A percentile compares a stretch with the other conserved stretches of the same genome.
phyloP scores from a whole-genome alignment of 1,284 basidiomycete species.

The Ceratobasidium sp. region DNA sequence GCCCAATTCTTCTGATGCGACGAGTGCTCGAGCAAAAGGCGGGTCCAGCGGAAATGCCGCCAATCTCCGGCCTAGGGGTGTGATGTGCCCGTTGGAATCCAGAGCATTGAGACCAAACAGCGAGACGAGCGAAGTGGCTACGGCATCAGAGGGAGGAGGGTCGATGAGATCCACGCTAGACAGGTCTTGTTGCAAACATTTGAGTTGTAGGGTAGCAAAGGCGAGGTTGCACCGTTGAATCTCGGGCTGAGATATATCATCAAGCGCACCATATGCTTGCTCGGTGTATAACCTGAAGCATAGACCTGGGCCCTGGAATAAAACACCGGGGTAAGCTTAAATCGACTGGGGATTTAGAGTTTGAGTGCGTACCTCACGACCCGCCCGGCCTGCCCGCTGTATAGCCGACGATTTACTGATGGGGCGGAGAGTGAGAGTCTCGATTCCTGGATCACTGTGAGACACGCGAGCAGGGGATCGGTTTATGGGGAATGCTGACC shows the following conservation, averaged over 20 bases:
- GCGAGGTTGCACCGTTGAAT: conserved; percentile 86
- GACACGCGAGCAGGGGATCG: conserved; percentile 19
- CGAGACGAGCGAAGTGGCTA: conserved; percentile 73
- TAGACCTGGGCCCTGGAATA: conserved; percentile 68
- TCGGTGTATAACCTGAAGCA: conserved; percentile 92
- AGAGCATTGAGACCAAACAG: conserved; percentile 80
- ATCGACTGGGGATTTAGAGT: not conserved
- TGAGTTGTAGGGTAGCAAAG: conserved; percentile 81
- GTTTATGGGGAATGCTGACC: conserved; percentile 48
- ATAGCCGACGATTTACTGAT: conserved; percentile 90
- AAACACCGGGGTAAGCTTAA: conserved; percentile 15
- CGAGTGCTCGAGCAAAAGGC: conserved; percentile 73
- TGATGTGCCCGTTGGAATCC: conserved; percentile 67
- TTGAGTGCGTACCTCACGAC: conserved; percentile 72
- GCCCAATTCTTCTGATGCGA: conserved; percentile 72
- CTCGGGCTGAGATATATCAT: conserved; percentile 77
- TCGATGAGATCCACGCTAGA: conserved; percentile 86
- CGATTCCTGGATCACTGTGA: conserved; percentile 67
- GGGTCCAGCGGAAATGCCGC: conserved; percentile 86
- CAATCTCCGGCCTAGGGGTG: conserved; percentile 76
- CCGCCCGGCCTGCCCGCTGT: conserved; percentile 84
- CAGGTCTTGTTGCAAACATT: conserved; percentile 80
- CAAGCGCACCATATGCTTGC: conserved; percentile 69
- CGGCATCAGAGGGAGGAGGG: conserved; percentile 65
- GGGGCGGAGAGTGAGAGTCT: conserved; percentile 82